These are phyloP conservation scores for Thecaphora frezii DNA, from an alignment of 1,284 basidiomycete genomes.

Conservation along the genomic window DNA sequence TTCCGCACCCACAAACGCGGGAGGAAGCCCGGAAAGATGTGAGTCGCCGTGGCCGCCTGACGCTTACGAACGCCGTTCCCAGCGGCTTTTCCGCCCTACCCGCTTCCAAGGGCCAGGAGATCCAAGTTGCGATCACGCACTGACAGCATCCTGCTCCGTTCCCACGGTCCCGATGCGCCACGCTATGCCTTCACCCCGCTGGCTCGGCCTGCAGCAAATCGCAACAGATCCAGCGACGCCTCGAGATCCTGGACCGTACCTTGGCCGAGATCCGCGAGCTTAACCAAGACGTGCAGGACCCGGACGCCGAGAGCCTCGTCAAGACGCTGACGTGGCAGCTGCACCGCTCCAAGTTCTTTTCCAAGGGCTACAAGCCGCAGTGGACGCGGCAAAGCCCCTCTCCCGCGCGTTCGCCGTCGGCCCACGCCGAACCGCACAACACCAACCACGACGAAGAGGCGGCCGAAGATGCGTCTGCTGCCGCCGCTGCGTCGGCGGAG, in stretches of 20 bases:
- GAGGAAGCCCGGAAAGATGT: constrained; percentile 30
- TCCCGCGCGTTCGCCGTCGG: not conserved
- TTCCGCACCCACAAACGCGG: constrained; percentile 23
- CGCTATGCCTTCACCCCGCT: not conserved
- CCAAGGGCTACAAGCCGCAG: constrained; percentile 2
- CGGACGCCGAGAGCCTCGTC: constrained; percentile 16
- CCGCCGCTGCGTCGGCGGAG: too few species aligned
- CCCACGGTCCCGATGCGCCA: not conserved
- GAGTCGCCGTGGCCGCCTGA: not conserved
- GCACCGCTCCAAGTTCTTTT: constrained; percentile 19
- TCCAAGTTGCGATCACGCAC: too few species aligned
- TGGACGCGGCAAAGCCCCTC: not conserved
- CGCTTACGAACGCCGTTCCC: too few species aligned
- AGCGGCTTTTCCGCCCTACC: too few species aligned
- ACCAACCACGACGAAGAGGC: not conserved
- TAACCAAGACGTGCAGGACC: constrained; percentile 17
- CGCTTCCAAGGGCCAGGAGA: too few species aligned
- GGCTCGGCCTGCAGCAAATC: constrained; percentile 8
- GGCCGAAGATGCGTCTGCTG: not conserved
- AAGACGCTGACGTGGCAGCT: constrained; percentile 24
- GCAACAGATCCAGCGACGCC: constrained; percentile 21
- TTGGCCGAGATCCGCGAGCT: constrained; percentile 16
- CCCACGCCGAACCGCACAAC: not conserved
- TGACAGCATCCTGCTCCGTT: too few species aligned
- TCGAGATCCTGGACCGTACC: constrained; percentile 20